A percentile compares a stretch with the other conserved stretches of the same genome.
Conservation (phyloP, 345 rosid species). For the Tarenaya hassleriana region DNA sequence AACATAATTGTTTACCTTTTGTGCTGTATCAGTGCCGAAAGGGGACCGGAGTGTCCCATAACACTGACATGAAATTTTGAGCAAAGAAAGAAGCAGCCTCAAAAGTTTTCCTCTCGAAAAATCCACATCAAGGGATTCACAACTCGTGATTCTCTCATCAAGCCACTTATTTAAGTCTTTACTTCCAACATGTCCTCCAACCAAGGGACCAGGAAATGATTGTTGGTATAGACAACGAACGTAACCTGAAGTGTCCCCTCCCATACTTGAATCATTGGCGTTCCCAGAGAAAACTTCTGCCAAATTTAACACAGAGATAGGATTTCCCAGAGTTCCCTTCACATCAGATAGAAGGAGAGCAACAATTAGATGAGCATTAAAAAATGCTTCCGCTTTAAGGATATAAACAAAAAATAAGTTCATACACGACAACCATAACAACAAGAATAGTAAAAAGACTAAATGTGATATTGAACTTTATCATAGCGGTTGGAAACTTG, state of each 20-base stretch:
- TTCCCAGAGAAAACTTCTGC: constrained; percentile 57
- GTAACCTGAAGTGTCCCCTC: constrained; percentile 47
- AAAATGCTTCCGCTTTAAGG: constrained; percentile 4
- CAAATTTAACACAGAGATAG: constrained; percentile 64
- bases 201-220: constrained; percentile 88
- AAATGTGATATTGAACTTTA: neutral
- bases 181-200: constrained; percentile 83
- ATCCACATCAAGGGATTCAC: constrained; percentile 55
- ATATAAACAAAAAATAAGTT: constrained; percentile 5
- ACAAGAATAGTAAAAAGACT: neutral
- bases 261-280: constrained; percentile 31
- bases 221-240: constrained; percentile 64
- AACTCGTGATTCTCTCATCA: constrained; percentile 66
- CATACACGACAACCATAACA: too few species aligned
- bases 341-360: constrained; percentile 29
- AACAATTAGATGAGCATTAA: constrained; percentile 14
- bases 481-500: constrained; percentile 4
- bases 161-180: constrained; percentile 94
- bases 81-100: constrained; percentile 78
- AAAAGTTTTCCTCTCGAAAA: constrained; percentile 49
- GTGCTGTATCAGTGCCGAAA: constrained; percentile 56
- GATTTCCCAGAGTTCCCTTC: constrained; percentile 54
- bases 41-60: constrained; percentile 97
- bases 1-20: constrained; percentile 44
- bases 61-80: constrained; percentile 82